Percentiles rank a stretch among this genome's conserved stretches.
Evolutionary conservation across 2,329 filamentous ascomycete genomes (phyloP).

Genomic region (Colletotrichum cuscutae): DNA sequence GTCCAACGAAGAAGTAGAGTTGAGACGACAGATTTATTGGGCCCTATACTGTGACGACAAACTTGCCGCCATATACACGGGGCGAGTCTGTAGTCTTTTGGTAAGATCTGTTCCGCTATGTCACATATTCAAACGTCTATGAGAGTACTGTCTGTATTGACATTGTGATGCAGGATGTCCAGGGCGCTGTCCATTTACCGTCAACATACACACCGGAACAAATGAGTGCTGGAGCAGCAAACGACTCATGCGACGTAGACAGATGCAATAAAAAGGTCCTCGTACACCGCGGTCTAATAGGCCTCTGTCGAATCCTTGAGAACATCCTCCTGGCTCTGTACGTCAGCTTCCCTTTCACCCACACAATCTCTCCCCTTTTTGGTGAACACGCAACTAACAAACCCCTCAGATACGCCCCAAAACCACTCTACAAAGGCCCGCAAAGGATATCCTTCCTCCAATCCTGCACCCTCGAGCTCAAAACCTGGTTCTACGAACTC

Average conservation of each 20-base stretch:
- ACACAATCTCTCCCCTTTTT: too few relatives aligned
- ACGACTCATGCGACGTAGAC: not conserved
- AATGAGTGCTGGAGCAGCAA: not conserved
- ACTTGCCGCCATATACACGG: constrained; percentile 46
- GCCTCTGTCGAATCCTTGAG: constrained; percentile 43
- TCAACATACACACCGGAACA: constrained; percentile 11
- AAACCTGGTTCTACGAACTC: constrained; percentile 48
- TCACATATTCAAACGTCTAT: not conserved
- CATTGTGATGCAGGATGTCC: constrained; percentile 38
- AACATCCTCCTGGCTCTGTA: constrained; percentile 45
- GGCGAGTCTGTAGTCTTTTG: constrained; percentile 47
- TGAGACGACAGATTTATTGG: constrained; percentile 49
- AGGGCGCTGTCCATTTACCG: constrained; percentile 44
- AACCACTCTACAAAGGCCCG: constrained; percentile 36
- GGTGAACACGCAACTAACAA: not conserved
- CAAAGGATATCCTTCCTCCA: constrained; percentile 43
- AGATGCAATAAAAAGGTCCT: constrained; percentile 14
- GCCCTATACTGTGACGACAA: constrained; percentile 49
- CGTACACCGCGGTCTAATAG: constrained; percentile 42
- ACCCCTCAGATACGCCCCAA: constrained; percentile 42
- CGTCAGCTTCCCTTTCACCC: not conserved
- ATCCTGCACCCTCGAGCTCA: constrained; percentile 44
- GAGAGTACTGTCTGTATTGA: not conserved
- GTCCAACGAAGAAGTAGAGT: constrained; percentile 41
- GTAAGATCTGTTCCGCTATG: constrained; percentile 34